Base-by-base conservation (phyloP, 179 eudicot genomes). In the Silene noctiflora region DNA sequence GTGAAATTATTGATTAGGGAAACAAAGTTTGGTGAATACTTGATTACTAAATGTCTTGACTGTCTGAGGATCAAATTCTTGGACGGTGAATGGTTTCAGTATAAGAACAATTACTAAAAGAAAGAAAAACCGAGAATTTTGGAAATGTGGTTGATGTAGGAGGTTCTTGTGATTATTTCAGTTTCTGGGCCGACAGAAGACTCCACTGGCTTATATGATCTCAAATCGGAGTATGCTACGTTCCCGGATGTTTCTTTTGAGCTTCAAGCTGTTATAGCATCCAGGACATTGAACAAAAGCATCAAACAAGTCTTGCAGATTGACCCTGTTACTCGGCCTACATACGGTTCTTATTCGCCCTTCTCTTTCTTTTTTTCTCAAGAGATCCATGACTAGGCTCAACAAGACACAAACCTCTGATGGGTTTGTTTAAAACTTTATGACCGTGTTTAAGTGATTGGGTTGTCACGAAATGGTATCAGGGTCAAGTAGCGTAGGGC, bases 231-330 rank as follows among this genome's bases (percentile, higher is more conserved):
- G 56, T 35, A 59, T 5, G 46, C 4, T 33, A 35, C n/a, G 6
- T 60, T 73, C 56, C 76, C 56, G 4, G 33, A 21, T 60, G 76
- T 73, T n/a, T 59, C 11, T 33, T 73, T 39, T 11, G 76, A 67
- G 6, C 60, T 73, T 73, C 55, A 60, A 46, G 76, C 67, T 33
- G 67, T 60, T 35, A 60, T 73, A 59, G 31, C 56, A 31, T n/a
- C 67, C 4, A 19, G 6, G 13, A 39, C 33, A 10, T 60, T 21
- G 56, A 73, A 7, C 9, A 25, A 60, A 31, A 20, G 13, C 31
- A 60, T 60, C 31, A 14, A 12, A 19, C 12, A 73, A 21, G 20
- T 73, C 33, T 5, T 73, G 20, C 19, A 39, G 56, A 72, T 72
- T 0, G 7, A 58, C 5, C 51, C 66, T 19, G 24, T 5, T 35